A percentile compares a stretch with the other conserved stretches of the same genome.
Conservation (phyloP, 2,329 filamentous ascomycete genomes). For the Trichocomaceae sp. region DNA sequence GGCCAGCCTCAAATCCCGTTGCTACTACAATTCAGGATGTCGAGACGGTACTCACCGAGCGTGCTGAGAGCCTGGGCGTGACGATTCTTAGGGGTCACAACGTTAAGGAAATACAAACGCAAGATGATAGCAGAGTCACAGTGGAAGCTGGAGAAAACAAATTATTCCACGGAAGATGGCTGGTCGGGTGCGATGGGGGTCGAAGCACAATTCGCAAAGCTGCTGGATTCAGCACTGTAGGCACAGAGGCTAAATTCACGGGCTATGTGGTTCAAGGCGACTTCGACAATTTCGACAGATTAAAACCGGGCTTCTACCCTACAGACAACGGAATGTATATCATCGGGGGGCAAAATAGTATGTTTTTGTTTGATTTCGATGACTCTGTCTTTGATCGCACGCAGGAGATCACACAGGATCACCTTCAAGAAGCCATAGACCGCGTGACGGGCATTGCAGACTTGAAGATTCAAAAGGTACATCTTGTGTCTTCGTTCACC, state of each 20-base stretch:
- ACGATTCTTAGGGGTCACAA: constrained; percentile 6
- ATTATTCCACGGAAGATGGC: constrained; percentile 27
- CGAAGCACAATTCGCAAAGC: constrained; percentile 34
- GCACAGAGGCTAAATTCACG: constrained; percentile 33
- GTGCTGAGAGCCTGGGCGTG: constrained; percentile 5
- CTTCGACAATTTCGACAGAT: constrained; percentile 22
- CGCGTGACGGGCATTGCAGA: constrained; percentile 5
- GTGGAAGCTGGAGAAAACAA: constrained; percentile 13
- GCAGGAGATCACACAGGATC: constrained; percentile 5
- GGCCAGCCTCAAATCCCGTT: constrained; percentile 10
- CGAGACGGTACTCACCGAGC: constrained; percentile 4
- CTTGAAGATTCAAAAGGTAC: neutral
- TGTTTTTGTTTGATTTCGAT: constrained; percentile 9
- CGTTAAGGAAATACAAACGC: constrained; percentile 8
- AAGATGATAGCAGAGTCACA: constrained; percentile 5
- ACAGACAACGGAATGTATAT: constrained; percentile 9
- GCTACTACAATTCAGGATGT: constrained; percentile 2
- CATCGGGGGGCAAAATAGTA: constrained; percentile 3
- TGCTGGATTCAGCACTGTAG: constrained; percentile 33
- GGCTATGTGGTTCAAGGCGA: constrained; percentile 30
- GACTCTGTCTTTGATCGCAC: constrained; percentile 3
- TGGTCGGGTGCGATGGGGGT: constrained; percentile 42
- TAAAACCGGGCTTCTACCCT: constrained; percentile 1
- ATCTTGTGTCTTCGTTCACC: constrained; percentile 4
- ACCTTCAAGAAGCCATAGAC: constrained; percentile 3